Evolutionary conservation across 495 filamentous ascomycete species (phyloP).

Genomic region (Cairneyella variabilis): DNA sequence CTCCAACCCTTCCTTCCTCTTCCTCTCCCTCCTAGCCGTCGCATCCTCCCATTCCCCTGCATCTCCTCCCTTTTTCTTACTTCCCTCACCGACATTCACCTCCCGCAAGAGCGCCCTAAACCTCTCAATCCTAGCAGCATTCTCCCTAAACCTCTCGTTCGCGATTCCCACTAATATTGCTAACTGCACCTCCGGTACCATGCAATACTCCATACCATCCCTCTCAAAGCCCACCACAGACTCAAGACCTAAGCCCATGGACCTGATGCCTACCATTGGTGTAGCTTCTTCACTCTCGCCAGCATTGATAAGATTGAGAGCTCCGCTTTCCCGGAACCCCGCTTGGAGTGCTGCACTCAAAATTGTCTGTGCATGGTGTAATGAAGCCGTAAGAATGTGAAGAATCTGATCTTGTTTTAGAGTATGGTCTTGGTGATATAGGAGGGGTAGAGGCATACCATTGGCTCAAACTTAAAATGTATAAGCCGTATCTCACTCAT

Average conservation of each 20-base stretch:
- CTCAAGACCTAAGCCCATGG: conserved; percentile 74
- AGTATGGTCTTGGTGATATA: background rate
- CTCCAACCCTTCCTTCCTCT: conserved; percentile 27
- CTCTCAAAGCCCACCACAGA: conserved; percentile 62
- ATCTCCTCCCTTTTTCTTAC: conserved; percentile 32
- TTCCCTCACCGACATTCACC: conserved; percentile 20
- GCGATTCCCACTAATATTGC: conserved; percentile 60
- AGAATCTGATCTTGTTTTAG: conserved; percentile 59
- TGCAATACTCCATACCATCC: conserved; percentile 24
- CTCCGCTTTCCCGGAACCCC: conserved; percentile 89
- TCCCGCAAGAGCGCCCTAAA: conserved; percentile 44
- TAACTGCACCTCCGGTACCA: conserved; percentile 42
- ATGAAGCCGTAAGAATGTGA: conserved; percentile 74
- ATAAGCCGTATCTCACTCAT: conserved; percentile 52
- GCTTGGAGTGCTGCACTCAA: conserved; percentile 70
- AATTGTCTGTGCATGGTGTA: conserved; percentile 65
- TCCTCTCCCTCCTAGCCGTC: conserved; percentile 25
- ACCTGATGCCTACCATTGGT: conserved; percentile 80
- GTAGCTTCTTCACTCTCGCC: conserved; percentile 28
- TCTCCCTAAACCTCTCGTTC: conserved; percentile 74
- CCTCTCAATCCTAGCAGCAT: conserved; percentile 62
- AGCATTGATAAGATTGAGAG: conserved; percentile 38
- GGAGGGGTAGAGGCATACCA: conserved; percentile 59
- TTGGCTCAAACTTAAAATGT: conserved; percentile 90
- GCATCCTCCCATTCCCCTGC: conserved; percentile 51